A percentile compares a stretch with the other conserved stretches of the same genome.
phyloP scores from a whole-genome alignment of 2,329 filamentous ascomycete species.

The Nemania abortiva region DNA sequence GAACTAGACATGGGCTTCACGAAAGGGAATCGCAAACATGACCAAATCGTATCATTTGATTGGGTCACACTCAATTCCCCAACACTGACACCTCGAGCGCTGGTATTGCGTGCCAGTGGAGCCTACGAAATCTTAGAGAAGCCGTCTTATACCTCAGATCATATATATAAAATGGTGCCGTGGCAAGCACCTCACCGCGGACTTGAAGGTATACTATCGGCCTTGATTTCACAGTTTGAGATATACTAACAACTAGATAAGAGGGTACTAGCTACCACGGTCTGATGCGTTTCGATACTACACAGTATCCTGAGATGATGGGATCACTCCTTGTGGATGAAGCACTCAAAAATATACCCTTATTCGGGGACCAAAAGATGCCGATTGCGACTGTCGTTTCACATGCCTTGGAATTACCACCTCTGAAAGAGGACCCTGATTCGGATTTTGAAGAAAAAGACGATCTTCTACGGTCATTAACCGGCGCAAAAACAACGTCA shows the following conservation, averaged over 20 bases:
- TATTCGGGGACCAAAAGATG: conserved; percentile 67
- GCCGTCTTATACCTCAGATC: conserved; percentile 68
- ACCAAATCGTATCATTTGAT: conserved; percentile 75
- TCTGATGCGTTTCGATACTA: conserved; percentile 70
- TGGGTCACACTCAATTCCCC: conserved; percentile 72
- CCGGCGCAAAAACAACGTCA: conserved; percentile 57
- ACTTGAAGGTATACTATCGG: conserved; percentile 59
- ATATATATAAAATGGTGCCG: conserved; percentile 70
- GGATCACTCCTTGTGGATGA: conserved; percentile 67
- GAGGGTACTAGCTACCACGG: conserved; percentile 65
- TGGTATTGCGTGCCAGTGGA: conserved; percentile 71
- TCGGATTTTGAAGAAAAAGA: conserved; percentile 55
- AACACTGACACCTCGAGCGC: conserved; percentile 66
- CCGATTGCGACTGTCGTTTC: conserved; percentile 59
- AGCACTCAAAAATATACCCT: conserved; percentile 64
- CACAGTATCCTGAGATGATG: conserved; percentile 64
- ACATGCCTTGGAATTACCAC: conserved; percentile 54
- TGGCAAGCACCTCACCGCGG: conserved; percentile 71
- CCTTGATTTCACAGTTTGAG: conserved; percentile 1
- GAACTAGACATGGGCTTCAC: conserved; percentile 72
- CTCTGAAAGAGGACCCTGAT: conserved; percentile 52
- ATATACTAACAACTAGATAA: conserved; percentile 51
- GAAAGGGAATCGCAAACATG: conserved; percentile 64
- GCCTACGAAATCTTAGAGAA: conserved; percentile 72
- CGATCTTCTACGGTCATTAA: conserved; percentile 58